Evolutionary conservation across 1,139 yeast genomes (phyloP).

Genomic region (Saccharomyces hybrid): DNA sequence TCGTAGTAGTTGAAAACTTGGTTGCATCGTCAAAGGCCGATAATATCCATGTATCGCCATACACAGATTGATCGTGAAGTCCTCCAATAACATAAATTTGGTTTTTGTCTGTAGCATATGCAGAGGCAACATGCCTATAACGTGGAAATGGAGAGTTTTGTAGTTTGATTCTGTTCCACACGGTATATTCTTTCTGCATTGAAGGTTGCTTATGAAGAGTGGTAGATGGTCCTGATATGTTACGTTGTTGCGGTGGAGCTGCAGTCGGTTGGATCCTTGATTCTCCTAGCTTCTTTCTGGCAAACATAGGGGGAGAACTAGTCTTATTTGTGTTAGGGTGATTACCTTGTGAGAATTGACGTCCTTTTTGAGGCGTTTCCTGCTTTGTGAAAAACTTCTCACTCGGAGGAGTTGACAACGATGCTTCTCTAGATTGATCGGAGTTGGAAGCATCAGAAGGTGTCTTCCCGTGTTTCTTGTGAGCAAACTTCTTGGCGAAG

Average conservation of each 20-base stretch:
- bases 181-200: conserved; percentile 33
- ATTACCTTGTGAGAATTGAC: neutral
- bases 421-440: conserved; percentile 3
- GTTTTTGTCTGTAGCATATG: conserved; percentile 68
- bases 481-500: neutral
- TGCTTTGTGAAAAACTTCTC: neutral
- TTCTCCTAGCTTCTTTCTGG: neutral
- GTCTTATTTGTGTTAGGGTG: neutral
- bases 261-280: conserved; percentile 25
- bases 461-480: neutral
- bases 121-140: conserved; percentile 83
- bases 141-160: conserved; percentile 86
- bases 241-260: conserved; percentile 25
- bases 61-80: conserved; percentile 81
- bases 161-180: conserved; percentile 72
- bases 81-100: conserved; percentile 93
- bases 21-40: conserved; percentile 41
- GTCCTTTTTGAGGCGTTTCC: neutral
- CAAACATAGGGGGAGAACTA: neutral
- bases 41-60: conserved; percentile 89
- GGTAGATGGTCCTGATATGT: conserved; percentile 27
- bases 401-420: neutral
- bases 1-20: conserved; percentile 47
- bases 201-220: conserved; percentile 6
- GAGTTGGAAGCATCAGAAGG: conserved; percentile 1